Evolutionary conservation across 805 yeast species (phyloP), one percentile per base, ranked within the genome.

Genomic region (Zygosaccharomyces bailii): DNA sequence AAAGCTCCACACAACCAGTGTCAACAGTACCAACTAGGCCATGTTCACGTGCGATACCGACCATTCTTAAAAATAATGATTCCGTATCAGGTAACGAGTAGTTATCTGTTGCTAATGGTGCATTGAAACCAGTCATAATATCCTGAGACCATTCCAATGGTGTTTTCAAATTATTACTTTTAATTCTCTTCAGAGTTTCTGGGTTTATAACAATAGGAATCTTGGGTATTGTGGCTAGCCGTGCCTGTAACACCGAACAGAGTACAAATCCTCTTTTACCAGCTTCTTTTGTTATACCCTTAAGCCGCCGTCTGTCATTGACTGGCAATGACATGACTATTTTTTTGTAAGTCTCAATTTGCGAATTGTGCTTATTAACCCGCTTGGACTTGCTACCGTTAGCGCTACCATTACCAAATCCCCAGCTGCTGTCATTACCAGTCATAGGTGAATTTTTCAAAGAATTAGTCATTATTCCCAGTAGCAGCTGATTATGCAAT

Each of bases 71-170:
- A 42, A 79, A 76, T 35, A 93, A 65, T 30, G 74, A 75, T 36
- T 82, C 89, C 32, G 74, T 72, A 52, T 91, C 98, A 0, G 97
- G 97, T 4, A 93, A 63, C 50, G 90, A 90, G 60, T 73, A 86
- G 29, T 78, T 72, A 53, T 91, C 96, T 1, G 86, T 71, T 2
- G 91, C 76, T 27, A 90, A 71, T 4, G 93, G 91, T 1, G 93
- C 78, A 53, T 86, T 88, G 44, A 87, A 76, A 3, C 93, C 95
- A 57, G 84, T 89, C 43, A 84, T 75, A 13, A 93, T 86, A 59
- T 93, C 98, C 63, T 90, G 96, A 17, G 95, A 87, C 91, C 96
- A 89, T 54, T 84, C 84, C 23, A 81, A 75, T 25, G 86, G 75
- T 1, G 65, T 62, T 50, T 63, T 61, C 13, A 61, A 40, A 44